Conservation (phyloP, 768 basidiomycete genomes). For the Termitomyces sp. region DNA sequence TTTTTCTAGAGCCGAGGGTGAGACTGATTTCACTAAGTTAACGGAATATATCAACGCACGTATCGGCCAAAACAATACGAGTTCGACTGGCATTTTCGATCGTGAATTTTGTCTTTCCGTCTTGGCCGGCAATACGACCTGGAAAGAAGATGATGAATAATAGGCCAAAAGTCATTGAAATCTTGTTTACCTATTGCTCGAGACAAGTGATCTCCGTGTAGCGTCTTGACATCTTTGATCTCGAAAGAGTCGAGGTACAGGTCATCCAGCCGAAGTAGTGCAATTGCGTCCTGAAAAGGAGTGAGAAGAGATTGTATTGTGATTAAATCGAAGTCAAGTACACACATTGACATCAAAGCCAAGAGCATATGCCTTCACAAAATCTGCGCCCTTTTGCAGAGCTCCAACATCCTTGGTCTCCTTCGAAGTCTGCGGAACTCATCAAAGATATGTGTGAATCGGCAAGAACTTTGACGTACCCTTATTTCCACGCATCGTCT, state of each 20-base stretch:
- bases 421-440: slow-evolving; percentile 72
- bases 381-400: slow-evolving; percentile 95
- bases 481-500: slow-evolving; percentile 88
- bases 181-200: slow-evolving; percentile 79
- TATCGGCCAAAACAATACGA: slow-evolving; percentile 97
- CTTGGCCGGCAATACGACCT: slow-evolving; percentile 98
- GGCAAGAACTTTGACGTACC: slow-evolving; percentile 45
- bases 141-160: slow-evolving; percentile 8
- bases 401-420: slow-evolving; percentile 92
- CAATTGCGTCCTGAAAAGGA: slow-evolving; percentile 78
- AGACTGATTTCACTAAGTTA: background rate
- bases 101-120: slow-evolving; percentile 97
- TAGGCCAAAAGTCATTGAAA: background rate
- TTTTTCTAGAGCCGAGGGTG: slow-evolving; percentile 61
- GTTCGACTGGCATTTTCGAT: slow-evolving; percentile 97
- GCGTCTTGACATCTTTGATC: slow-evolving; percentile 97
- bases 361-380: slow-evolving; percentile 89
- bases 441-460: background rate
- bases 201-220: slow-evolving; percentile 97
- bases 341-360: slow-evolving; percentile 93
- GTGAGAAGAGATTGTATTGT: background rate
- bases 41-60: slow-evolving; percentile 50
- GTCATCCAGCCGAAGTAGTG: slow-evolving; percentile 92
- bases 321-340: background rate
- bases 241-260: slow-evolving; percentile 98